Evolutionary conservation across 495 filamentous ascomycete genomes (phyloP).

Genomic region (Penicillium argentinense): DNA sequence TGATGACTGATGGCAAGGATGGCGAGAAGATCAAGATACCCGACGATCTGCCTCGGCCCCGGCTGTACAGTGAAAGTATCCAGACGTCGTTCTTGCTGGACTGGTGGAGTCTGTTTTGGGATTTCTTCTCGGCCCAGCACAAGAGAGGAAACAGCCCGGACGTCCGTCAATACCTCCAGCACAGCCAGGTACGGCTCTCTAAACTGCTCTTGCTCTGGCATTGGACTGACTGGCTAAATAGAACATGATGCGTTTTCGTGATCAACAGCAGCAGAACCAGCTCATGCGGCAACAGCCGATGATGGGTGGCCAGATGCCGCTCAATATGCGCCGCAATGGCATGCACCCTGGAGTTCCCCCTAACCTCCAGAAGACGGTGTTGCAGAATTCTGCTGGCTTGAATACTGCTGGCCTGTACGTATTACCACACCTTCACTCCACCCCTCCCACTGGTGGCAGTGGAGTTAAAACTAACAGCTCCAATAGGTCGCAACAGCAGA

Average conservation of each 20-base stretch:
- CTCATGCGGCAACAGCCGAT: slow-evolving; percentile 69
- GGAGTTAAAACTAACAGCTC: background rate
- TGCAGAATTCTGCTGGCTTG: too few species aligned
- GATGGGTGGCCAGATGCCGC: slow-evolving; percentile 63
- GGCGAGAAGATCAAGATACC: slow-evolving; percentile 69
- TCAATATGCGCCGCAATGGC: slow-evolving; percentile 50
- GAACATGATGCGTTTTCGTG: slow-evolving; percentile 44
- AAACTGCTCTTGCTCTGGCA: slow-evolving; percentile 1
- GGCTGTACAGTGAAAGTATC: slow-evolving; percentile 57
- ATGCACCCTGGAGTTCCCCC: slow-evolving; percentile 38
- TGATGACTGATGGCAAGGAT: slow-evolving; percentile 82
- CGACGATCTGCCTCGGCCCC: slow-evolving; percentile 75
- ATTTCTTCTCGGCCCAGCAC: slow-evolving; percentile 80
- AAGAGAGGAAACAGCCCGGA: slow-evolving; percentile 55
- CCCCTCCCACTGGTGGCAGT: background rate
- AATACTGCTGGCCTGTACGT: slow-evolving; percentile 51
- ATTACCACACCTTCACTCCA: slow-evolving; percentile 4
- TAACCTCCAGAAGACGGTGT: slow-evolving; percentile 67
- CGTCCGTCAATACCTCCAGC: slow-evolving; percentile 69
- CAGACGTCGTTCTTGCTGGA: slow-evolving; percentile 84
- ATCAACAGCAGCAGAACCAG: slow-evolving; percentile 62
- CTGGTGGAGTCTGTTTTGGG: slow-evolving; percentile 97
- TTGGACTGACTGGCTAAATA: slow-evolving; percentile 25
- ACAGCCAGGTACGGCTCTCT: slow-evolving; percentile 68
- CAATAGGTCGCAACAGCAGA: slow-evolving; percentile 43